phyloP scores from a whole-genome alignment of 1,284 basidiomycete genomes.

The Trichosporon sp. region DNA sequence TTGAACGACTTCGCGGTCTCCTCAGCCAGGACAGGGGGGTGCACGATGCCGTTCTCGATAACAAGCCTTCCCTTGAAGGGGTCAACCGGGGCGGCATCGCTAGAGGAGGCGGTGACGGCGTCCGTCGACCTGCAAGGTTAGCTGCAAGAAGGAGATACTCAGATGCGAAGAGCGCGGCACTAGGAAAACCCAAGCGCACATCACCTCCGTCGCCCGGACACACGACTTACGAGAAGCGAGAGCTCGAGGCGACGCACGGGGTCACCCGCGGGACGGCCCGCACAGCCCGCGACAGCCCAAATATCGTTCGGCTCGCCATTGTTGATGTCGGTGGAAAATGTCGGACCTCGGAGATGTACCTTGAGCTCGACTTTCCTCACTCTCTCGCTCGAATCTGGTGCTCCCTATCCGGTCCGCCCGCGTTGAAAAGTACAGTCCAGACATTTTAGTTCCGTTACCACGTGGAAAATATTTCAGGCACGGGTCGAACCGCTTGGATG shows the following conservation, averaged over 20 bases:
- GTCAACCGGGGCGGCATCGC: too few species aligned
- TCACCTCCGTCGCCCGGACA: too few species aligned
- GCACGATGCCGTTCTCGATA: background rate
- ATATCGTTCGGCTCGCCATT: constrained; percentile 9
- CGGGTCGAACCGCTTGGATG: background rate
- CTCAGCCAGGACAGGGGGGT: background rate
- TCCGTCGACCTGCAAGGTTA: background rate
- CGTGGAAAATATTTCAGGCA: background rate
- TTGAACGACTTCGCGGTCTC: constrained; percentile 10
- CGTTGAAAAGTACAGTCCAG: background rate
- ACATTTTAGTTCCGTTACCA: background rate
- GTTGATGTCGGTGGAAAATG: constrained; percentile 17
- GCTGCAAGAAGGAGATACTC: background rate
- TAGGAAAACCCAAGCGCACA: background rate
- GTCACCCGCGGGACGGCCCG: background rate
- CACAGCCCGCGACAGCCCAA: constrained; percentile 3
- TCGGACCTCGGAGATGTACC: constrained; percentile 16
- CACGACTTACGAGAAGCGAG: background rate
- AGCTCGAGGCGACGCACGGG: constrained; percentile 15
- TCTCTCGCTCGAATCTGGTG: background rate
- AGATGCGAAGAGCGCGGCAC: background rate
- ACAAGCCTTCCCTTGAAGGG: background rate
- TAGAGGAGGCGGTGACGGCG: background rate
- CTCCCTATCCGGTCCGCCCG: constrained; percentile 12
- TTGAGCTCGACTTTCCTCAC: constrained; percentile 4